A percentile compares a stretch with the other conserved stretches of the same genome.
Conservation (phyloP, 2,329 filamentous ascomycete genomes). For the Beauveria australis region DNA sequence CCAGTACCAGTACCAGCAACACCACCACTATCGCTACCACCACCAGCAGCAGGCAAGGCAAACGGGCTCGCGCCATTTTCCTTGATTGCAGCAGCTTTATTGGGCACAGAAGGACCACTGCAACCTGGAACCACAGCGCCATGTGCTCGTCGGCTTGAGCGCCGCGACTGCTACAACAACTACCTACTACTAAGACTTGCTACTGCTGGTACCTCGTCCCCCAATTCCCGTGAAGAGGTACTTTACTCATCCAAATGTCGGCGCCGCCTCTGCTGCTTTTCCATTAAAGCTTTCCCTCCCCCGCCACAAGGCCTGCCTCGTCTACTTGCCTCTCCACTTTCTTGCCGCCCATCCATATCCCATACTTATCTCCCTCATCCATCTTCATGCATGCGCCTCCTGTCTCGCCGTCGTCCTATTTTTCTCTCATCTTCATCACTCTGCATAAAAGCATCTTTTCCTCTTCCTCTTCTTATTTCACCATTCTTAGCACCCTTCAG, state of each 20-base stretch:
- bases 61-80: too few species aligned
- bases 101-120: background rate
- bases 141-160: background rate
- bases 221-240: too few species aligned
- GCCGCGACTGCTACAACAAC: background rate
- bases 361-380: constrained; percentile 5
- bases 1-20: too few species aligned
- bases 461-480: background rate
- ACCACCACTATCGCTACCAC: too few species aligned
- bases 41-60: background rate
- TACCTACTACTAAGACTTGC: too few species aligned
- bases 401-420: constrained; percentile 1
- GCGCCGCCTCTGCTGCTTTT: background rate
- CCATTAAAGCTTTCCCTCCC: constrained; percentile 2
- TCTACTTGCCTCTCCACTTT: constrained; percentile 8
- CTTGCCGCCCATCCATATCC: constrained; percentile 8
- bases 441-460: background rate
- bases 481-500: background rate
- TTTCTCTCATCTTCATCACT: constrained; percentile 5
- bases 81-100: too few species aligned
- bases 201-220: background rate
- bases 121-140: background rate
- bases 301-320: constrained; percentile 8
- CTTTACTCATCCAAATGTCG: too few species aligned
- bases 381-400: constrained; percentile 9